Percentiles rank a stretch among this genome's conserved stretches.
Evolutionary conservation across 2,329 filamentous ascomycete genomes (phyloP).

Genomic region (Beauveria caledonica): DNA sequence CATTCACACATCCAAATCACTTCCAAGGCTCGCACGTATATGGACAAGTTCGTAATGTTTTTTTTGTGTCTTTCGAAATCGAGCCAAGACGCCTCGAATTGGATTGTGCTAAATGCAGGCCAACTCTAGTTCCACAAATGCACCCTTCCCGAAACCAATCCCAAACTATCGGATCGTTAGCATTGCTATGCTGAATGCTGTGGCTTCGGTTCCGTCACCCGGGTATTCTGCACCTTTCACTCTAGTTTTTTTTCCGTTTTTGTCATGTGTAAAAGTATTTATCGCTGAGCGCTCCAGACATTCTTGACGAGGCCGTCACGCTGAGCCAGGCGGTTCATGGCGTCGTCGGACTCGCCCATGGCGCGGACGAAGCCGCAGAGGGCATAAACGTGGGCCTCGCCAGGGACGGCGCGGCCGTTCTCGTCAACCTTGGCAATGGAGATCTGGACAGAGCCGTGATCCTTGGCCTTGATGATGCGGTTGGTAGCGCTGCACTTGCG

Average conservation of each 20-base stretch:
- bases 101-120: conserved; percentile 35
- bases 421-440: conserved; percentile 97
- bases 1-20: conserved; percentile 19
- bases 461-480: conserved; percentile 99
- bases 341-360: conserved; percentile 96
- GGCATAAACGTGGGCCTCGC: conserved; percentile 96
- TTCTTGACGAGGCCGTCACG: conserved; percentile 93
- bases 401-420: conserved; percentile 86
- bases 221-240: conserved; percentile 16
- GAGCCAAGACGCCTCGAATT: conserved; percentile 40
- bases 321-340: conserved; percentile 91
- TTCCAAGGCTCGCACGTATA: conserved; percentile 17
- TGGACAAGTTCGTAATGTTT: conserved; percentile 20
- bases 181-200: conserved; percentile 1
- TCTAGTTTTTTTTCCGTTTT: conserved; percentile 12
- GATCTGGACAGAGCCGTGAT: conserved; percentile 98
- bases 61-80: conserved; percentile 32
- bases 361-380: conserved; percentile 96
- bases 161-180: conserved; percentile 16
- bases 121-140: conserved; percentile 35
- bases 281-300: conserved; percentile 78
- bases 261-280: conserved; percentile 25
- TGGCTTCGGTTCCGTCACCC: conserved; percentile 7
- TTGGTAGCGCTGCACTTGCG: conserved; percentile 98
- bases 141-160: conserved; percentile 30